Base-by-base conservation (phyloP, 2,329 filamentous ascomycete genomes). In the Alternaria metachromatica region DNA sequence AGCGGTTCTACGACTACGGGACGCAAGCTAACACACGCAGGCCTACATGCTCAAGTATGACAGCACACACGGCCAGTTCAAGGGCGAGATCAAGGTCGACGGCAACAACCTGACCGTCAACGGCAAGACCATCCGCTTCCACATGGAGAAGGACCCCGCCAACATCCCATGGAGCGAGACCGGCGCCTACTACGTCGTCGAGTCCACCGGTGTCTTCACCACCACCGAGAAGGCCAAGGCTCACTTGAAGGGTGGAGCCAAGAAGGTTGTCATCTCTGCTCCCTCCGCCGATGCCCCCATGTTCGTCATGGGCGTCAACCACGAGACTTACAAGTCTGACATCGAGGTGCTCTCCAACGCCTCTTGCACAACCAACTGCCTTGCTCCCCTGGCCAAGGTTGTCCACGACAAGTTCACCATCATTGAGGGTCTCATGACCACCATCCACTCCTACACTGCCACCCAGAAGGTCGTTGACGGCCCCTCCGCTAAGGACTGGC, bases 41-140 rank as follows among this genome's bases (percentile, higher is more conserved):
- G 93, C 92, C 82, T 98, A 98, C 90, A 98, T 98, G 96, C 92
- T 99, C 87, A 96, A 97, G 89, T 98, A 98, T 84, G 96, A 99
- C 88, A 94, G 92, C 78, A 94, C 92, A 84, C 96, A 99, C 89
- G 96, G 96, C 77, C 82, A 89, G 82, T 99, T 98, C 92, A 96
- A 97, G 88, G 95, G 95, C 77, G 90, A 91, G 66, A 89, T 98
- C 84, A 84, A 90, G 84, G 86, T 91, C 81, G 86, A 89, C 66
- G 89, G 87, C 78, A 88, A 91, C 73, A 86, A 87, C 82, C 89
- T 99, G 75, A 84, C 90, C 76, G 90, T 98, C 88, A 95, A 97
- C 85, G 94, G 93, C 90, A 96, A 97, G 90, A 91, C 87, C 80
- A 87, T 98, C 87, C 90, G 90, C 86, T 97, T 97, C 91, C 96